Evolutionary conservation across 805 yeast species (phyloP), one percentile per base, ranked within the genome.

Genomic region (Priceomyces castillae): DNA sequence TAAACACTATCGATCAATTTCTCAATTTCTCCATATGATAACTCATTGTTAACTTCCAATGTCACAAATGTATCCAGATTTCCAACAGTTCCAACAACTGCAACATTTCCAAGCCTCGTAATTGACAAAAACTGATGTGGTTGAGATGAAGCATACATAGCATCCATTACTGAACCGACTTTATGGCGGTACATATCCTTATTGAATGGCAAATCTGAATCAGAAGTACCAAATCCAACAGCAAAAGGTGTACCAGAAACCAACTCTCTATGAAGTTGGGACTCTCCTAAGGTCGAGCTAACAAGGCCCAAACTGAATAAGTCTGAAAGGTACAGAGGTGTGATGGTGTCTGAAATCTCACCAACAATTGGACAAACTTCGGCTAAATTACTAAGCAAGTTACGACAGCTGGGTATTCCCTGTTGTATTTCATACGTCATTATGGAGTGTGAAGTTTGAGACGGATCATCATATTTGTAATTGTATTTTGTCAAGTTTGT

Each of bases 281-380:
- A 72, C 54, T 77, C 81, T 23, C 69, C 49, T 34, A 73, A 61
- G 3, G 72, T 60, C 2, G 77, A 64, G 25, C 71, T 67, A 5
- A 77, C 65, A 23, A 74, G 50, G 0, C 77, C 77, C 19, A 75
- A 49, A 46, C 76, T 62, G 52, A 65, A 73, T 44, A 74, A 57
- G 52, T 77, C 82, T 1, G 76, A 60, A 37, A 72, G 65, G 56
- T 71, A 77, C 45, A 76, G 80, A 1, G 80, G 80, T 2, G 78
- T 67, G 30, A 77, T 62, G 2, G 78, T 73, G 53, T 76, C 80
- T 17, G 72, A 60, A 39, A 72, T 54, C 43, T 69, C 72, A 10
- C 75, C 75, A 2, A 71, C 74, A 15, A 77, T 50, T 2, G 81
- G 78, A 46, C 73, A 64, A 34, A 62, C 58, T 37, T 62, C 65